phyloP scores from a whole-genome alignment of 148 eudicot genomes.

The Pouteria glomerata region DNA sequence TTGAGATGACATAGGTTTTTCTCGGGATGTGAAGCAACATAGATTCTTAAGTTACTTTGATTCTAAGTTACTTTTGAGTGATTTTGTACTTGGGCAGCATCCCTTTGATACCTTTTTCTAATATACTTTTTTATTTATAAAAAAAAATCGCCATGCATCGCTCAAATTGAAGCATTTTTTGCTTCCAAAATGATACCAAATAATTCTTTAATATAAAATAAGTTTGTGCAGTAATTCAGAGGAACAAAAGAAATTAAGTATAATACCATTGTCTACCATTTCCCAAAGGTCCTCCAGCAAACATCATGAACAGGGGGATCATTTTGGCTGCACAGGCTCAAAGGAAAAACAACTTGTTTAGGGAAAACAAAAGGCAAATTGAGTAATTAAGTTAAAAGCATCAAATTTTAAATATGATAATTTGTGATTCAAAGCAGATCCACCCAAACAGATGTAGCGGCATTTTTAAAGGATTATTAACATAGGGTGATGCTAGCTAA shows the following conservation, averaged over 20 bases:
- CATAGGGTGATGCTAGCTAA: neutral
- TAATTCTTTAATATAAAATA: neutral
- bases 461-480: neutral
- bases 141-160: no score
- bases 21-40: no score
- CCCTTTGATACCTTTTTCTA: no score
- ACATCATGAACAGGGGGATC: constrained; percentile 95
- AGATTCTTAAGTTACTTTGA: no score
- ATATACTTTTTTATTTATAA: no score
- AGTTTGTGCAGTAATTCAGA: neutral
- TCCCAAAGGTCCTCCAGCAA: constrained; percentile 99
- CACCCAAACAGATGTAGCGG: neutral
- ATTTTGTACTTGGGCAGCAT: no score
- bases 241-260: neutral
- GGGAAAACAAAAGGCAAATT: neutral
- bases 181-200: neutral
- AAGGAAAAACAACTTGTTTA: constrained; percentile 3
- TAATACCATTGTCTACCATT: constrained; percentile 95
- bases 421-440: neutral
- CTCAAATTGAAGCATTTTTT: constrained; percentile 1
- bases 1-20: no score
- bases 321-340: constrained; percentile 69
- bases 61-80: no score
- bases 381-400: neutral
- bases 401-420: neutral